phyloP scores from a whole-genome alignment of 1,139 yeast genomes.

The Spathaspora sp. region DNA sequence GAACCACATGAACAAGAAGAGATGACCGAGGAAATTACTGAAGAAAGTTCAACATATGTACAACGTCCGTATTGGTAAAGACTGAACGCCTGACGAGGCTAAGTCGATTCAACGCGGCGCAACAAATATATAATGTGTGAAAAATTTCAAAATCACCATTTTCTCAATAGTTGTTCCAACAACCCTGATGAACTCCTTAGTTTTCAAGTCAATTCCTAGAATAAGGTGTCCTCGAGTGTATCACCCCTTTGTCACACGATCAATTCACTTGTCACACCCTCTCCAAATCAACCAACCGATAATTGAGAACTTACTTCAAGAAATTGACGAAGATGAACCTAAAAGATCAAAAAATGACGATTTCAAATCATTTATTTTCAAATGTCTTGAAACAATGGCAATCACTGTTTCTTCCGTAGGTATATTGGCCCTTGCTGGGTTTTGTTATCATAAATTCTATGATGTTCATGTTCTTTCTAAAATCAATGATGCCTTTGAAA shows the following conservation, averaged over 20 bases:
- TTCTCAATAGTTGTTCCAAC: no score
- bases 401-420: conserved; percentile 74
- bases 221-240: not conserved
- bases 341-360: conserved; percentile 14
- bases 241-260: not conserved
- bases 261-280: not conserved
- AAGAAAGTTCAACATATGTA: conserved; percentile 9
- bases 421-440: conserved; percentile 71
- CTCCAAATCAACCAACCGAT: conserved; percentile 15
- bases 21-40: not conserved
- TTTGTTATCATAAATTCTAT: conserved; percentile 65
- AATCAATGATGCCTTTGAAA: conserved; percentile 66
- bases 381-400: conserved; percentile 70
- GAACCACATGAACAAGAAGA: conserved; percentile 12
- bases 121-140: no score
- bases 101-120: not conserved
- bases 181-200: not conserved
- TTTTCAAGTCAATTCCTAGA: not conserved
- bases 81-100: not conserved
- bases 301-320: conserved; percentile 20
- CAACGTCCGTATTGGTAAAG: conserved; percentile 14
- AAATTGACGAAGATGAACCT: conserved; percentile 14
- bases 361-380: conserved; percentile 34
- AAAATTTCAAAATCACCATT: no score
- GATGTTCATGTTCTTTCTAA: conserved; percentile 59